Conservation (phyloP, 208 protist genomes). For the Crithidia expoeki region DNA sequence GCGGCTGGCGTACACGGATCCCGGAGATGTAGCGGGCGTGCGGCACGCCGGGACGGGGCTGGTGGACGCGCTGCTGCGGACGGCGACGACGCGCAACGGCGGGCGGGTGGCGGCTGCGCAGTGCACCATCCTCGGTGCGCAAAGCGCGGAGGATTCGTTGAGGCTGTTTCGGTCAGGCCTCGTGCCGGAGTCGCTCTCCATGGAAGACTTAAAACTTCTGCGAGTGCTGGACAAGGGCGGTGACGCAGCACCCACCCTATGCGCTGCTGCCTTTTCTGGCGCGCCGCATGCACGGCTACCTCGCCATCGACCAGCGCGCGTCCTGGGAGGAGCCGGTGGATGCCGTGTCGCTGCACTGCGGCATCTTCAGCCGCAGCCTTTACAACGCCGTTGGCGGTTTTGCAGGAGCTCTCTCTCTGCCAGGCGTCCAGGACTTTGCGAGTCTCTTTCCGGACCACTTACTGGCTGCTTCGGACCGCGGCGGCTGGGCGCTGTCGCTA, state of each 20-base stretch:
- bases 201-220: not conserved
- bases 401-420: not conserved
- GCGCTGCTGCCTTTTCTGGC: constrained; percentile 29
- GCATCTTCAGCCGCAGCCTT: constrained; percentile 25
- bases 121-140: constrained; percentile 26
- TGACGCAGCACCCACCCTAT: constrained; percentile 5
- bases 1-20: constrained; percentile 21
- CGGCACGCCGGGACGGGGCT: constrained; percentile 14
- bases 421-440: not conserved
- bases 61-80: constrained; percentile 31
- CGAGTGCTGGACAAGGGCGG: constrained; percentile 28
- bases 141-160: not conserved
- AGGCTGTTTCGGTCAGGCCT: not conserved
- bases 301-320: constrained; percentile 30
- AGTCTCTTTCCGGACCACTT: not conserved
- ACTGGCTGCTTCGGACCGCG: constrained; percentile 19
- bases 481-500: constrained; percentile 37
- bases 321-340: constrained; percentile 31
- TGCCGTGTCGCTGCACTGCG: constrained; percentile 37
- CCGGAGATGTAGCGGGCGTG: constrained; percentile 11
- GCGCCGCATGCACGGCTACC: constrained; percentile 24
- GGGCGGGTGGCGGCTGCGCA: constrained; percentile 43
- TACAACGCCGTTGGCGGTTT: constrained; percentile 38
- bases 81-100: constrained; percentile 30
- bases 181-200: not conserved